A percentile compares a stretch with the other conserved stretches of the same genome.
These are phyloP conservation scores for Endothia cerciana DNA, from an alignment of 2,329 filamentous ascomycete species.

Conservation along the genomic window DNA sequence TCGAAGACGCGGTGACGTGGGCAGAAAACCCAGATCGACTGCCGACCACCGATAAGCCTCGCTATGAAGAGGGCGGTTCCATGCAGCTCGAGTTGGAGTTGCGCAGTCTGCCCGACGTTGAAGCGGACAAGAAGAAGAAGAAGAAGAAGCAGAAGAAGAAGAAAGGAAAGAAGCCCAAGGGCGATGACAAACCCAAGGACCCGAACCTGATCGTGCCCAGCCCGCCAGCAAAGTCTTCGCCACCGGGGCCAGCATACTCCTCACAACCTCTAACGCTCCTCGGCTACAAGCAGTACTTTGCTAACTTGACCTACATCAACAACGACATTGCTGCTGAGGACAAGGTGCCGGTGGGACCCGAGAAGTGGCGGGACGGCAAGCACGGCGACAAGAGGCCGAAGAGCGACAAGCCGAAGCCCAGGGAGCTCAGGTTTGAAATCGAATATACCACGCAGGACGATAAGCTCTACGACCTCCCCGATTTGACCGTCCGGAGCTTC, in stretches of 20 bases:
- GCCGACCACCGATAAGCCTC: conserved; percentile 12
- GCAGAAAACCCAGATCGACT: conserved; percentile 37
- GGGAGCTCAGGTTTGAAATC: conserved; percentile 73
- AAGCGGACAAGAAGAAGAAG: conserved; percentile 36
- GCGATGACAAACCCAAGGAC: conserved; percentile 56
- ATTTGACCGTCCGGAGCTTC: conserved; percentile 83
- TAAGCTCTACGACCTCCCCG: conserved; percentile 71
- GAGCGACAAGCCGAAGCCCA: conserved; percentile 59
- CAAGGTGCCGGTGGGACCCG: conserved; percentile 32
- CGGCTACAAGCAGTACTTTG: conserved; percentile 88
- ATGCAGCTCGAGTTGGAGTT: conserved; percentile 31
- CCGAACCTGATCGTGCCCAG: conserved; percentile 69
- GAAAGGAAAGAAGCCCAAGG: conserved; percentile 46
- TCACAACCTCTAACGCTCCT: conserved; percentile 79
- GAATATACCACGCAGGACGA: conserved; percentile 88
- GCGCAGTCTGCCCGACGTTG: conserved; percentile 30
- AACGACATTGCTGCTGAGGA: conserved; percentile 57
- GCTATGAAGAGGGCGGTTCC: conserved; percentile 15
- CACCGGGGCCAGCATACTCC: conserved; percentile 88
- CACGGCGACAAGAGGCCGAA: conserved; percentile 62
- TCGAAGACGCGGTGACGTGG: conserved; percentile 63
- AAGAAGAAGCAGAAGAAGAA: conserved; percentile 47
- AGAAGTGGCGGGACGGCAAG: conserved; percentile 67
- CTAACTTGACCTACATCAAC: conserved; percentile 91
- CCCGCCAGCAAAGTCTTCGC: conserved; percentile 71